phyloP scores from a whole-genome alignment of 345 rosid species.

The Melaleuca alternifolia region DNA sequence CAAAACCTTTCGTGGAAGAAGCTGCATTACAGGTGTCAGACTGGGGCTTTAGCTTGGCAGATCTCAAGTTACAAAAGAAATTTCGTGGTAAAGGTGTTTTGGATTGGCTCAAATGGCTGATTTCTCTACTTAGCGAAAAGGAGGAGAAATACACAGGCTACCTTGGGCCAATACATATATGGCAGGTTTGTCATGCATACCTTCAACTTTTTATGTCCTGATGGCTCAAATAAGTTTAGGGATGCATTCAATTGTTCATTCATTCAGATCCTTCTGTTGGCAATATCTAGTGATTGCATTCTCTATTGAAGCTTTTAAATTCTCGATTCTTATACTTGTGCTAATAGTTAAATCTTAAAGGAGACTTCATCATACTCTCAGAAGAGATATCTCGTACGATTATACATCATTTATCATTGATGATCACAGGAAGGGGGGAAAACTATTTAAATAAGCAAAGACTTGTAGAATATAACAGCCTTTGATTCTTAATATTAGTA shows the following conservation, averaged over 20 bases:
- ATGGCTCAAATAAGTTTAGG: background rate
- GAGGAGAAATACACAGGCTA: slow-evolving; percentile 49
- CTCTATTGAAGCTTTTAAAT: background rate
- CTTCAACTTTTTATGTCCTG: background rate
- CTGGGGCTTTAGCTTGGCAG: slow-evolving; percentile 66
- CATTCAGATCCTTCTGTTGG: background rate
- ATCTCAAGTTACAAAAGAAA: slow-evolving; percentile 49
- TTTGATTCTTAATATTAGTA: background rate
- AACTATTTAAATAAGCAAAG: background rate
- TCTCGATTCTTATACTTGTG: background rate
- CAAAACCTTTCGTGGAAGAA: slow-evolving; percentile 59
- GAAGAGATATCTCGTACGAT: background rate
- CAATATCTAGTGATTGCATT: background rate
- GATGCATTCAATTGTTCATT: background rate
- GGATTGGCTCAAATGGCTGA: slow-evolving; percentile 26
- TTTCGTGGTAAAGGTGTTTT: slow-evolving; percentile 29
- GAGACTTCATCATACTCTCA: background rate
- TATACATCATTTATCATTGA: background rate
- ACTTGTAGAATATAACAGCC: background rate
- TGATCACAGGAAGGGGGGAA: background rate
- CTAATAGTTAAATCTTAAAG: background rate
- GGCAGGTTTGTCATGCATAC: slow-evolving; percentile 44
- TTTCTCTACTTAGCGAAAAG: slow-evolving; percentile 16
- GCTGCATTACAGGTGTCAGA: slow-evolving; percentile 49
- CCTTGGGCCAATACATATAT: slow-evolving; percentile 62